Evolutionary conservation across 352 stramenopile species (phyloP).

Genomic region (Globisporangium sylvaticum): DNA sequence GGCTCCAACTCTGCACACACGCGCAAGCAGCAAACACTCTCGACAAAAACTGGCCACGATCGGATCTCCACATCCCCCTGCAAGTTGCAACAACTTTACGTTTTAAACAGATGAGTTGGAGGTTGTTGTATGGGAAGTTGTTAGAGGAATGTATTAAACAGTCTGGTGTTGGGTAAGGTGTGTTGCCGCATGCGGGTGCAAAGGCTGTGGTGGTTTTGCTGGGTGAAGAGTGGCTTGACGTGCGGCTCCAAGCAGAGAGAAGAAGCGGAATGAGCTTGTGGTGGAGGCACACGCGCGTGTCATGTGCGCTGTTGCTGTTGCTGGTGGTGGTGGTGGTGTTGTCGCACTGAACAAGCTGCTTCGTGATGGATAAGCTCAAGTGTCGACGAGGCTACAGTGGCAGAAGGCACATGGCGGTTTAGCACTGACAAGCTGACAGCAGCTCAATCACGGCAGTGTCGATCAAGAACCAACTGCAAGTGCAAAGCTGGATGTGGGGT

Average conservation of each 20-base stretch:
- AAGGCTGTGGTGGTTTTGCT: not conserved
- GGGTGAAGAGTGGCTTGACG: conserved; percentile 4
- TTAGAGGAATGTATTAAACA: not conserved
- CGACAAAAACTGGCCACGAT: not conserved
- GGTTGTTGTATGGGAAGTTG: not conserved
- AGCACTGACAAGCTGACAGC: not conserved
- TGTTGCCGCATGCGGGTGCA: not conserved
- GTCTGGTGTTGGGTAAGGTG: not conserved
- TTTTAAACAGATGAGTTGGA: not conserved
- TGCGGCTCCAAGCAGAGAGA: not conserved
- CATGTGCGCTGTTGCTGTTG: not conserved
- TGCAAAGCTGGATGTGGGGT: not conserved
- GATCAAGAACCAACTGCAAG: not conserved
- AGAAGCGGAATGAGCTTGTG: conserved; percentile 13
- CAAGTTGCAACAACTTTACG: not conserved
- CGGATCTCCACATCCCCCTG: not conserved
- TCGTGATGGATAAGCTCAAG: not conserved
- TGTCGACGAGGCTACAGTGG: not conserved
- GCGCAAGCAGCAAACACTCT: not conserved
- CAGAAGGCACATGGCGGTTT: not conserved
- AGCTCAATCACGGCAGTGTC: not conserved
- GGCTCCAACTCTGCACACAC: not conserved
- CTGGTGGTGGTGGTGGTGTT: not conserved
- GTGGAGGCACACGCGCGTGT: not conserved
- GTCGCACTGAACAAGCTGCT: not conserved